Base-by-base conservation (phyloP, 345 rosid genomes). In the Populus nigra region DNA sequence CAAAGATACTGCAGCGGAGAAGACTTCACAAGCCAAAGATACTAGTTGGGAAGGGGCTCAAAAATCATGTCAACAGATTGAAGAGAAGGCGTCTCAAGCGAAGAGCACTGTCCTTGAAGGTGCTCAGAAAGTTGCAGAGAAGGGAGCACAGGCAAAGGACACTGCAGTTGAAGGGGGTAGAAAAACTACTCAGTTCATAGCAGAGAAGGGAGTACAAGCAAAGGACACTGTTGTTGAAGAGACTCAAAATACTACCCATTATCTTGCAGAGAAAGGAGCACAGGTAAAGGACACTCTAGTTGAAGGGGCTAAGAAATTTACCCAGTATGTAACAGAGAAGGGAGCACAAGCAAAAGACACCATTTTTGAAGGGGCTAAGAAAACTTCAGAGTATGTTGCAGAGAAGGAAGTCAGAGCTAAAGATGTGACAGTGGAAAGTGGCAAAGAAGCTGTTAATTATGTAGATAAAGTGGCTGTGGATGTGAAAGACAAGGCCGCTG, bases 401-500 rank as follows among this genome's bases (percentile, higher is more conserved):
- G 55, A 59, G 23, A 81, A 82, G 74, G 85, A 85, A 0, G 82
- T 50, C 25, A 82, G 62, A 0, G 85, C 87, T 23, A 88, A 84
- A 76, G 94, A 91, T 59, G 79, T 27, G 17, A 77, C 87, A 0
- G 88, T 88, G 72, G 91, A 89, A 73, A 89, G 78, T 7, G 87
- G 90, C 16, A 90, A 88, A 76, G 89, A 47, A n/a, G 91, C 90
- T 0, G 91, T 85, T 1, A 85, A 81, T 33, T 80, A 85, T 20
- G 88, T 91, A 0, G 94, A 89, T 31, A 81, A 83, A 73, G 82
- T 82, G 36, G 87, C 88, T 0, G 78, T 25, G 25, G 92, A 83
- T 13, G 85, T 83, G 0, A 89, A 89, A 76, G 94, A 95, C 33
- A 88, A 76, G 81, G 88, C 92, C 0, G 87, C 84, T 0, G 88